Evolutionary conservation across 805 yeast species (phyloP).

Genomic region (Vanderwaltozyma verrucispora): DNA sequence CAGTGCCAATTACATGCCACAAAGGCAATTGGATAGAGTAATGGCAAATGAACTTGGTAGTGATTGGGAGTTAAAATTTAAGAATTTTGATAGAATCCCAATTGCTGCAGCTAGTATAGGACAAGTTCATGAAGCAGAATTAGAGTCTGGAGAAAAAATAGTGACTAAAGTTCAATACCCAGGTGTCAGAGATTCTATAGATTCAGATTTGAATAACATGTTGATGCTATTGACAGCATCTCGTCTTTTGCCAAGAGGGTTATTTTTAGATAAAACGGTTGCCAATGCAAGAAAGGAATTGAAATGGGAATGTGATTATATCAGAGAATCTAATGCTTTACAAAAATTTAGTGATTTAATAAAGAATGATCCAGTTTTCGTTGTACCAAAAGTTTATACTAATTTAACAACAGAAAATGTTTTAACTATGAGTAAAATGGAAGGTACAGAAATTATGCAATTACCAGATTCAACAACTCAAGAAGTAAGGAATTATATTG

Average conservation of each 20-base stretch:
- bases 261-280: slow-evolving; percentile 82
- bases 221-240: slow-evolving; percentile 78
- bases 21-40: slow-evolving; percentile 70
- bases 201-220: slow-evolving; percentile 84
- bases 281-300: slow-evolving; percentile 89
- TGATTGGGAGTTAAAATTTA: slow-evolving; percentile 60
- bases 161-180: slow-evolving; percentile 97
- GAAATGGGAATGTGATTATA: slow-evolving; percentile 96
- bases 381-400: slow-evolving; percentile 72
- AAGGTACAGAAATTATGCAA: slow-evolving; percentile 73
- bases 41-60: slow-evolving; percentile 62
- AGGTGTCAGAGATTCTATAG: slow-evolving; percentile 88
- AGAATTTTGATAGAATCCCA: slow-evolving; percentile 75
- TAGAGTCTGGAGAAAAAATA: slow-evolving; percentile 57
- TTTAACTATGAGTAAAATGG: slow-evolving; percentile 81
- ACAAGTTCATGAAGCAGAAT: slow-evolving; percentile 81
- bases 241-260: slow-evolving; percentile 76
- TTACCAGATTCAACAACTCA: slow-evolving; percentile 53
- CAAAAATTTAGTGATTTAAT: slow-evolving; percentile 56
- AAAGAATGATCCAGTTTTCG: slow-evolving; percentile 50
- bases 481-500: slow-evolving; percentile 67
- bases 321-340: slow-evolving; percentile 75
- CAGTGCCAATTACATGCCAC: slow-evolving; percentile 95
- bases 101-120: slow-evolving; percentile 97
- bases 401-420: slow-evolving; percentile 73